Conservation (phyloP, 139 green algal species). For the Dunaliella primolecta region DNA sequence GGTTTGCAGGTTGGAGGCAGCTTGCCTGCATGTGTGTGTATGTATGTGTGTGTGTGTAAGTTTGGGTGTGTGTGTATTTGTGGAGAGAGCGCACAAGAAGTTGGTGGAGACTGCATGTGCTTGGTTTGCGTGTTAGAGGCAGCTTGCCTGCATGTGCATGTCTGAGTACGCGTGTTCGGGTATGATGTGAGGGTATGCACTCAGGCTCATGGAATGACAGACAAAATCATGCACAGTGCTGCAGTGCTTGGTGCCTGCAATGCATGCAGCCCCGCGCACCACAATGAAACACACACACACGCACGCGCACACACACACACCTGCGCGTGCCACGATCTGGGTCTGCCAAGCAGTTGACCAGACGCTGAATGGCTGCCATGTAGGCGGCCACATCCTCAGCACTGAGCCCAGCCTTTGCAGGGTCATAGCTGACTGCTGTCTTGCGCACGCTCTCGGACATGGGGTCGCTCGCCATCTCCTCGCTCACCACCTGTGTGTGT, state of each 20-base stretch:
- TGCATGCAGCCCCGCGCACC: too few species aligned
- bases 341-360: conserved; percentile 77
- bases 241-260: too few species aligned
- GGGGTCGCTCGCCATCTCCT: not conserved
- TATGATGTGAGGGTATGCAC: too few species aligned
- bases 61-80: not conserved
- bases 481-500: not conserved
- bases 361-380: conserved; percentile 49
- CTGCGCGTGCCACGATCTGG: conserved; percentile 50
- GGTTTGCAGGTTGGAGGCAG: conserved; percentile 32
- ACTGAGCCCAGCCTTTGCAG: conserved; percentile 29
- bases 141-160: too few species aligned
- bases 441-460: not conserved
- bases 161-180: too few species aligned
- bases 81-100: too few species aligned
- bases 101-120: too few species aligned
- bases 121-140: too few species aligned
- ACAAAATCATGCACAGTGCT: too few species aligned
- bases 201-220: too few species aligned
- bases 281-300: too few species aligned
- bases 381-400: conserved; percentile 34
- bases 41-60: not conserved
- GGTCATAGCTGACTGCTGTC: conserved; percentile 30
- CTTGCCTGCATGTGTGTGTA: conserved; percentile 15
- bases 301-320: not conserved